Evolutionary conservation across 2,329 filamentous ascomycete genomes (phyloP).

Genomic region (Fusarium sp.): DNA sequence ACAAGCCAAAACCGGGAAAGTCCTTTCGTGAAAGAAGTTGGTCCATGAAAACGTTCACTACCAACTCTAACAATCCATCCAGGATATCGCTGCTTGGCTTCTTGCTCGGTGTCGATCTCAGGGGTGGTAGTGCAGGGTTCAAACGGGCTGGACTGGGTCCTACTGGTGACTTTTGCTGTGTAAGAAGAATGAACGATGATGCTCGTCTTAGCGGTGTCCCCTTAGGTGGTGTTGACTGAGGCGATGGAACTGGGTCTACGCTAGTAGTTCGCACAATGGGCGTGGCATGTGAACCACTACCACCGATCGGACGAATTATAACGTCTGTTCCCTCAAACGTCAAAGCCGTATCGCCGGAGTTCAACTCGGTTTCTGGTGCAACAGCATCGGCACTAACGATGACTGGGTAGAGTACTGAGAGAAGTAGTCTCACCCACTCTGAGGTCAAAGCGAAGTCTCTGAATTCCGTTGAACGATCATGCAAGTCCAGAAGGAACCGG

Average conservation of each 20-base stretch:
- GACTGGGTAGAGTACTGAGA: constrained; percentile 86
- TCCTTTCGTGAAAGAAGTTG: constrained; percentile 90
- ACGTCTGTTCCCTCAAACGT: constrained; percentile 90
- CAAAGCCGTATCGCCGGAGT: constrained; percentile 82
- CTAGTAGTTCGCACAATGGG: constrained; percentile 81
- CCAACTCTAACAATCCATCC: constrained; percentile 81
- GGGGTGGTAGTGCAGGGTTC: constrained; percentile 55
- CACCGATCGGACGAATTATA: constrained; percentile 78
- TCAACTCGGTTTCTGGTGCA: constrained; percentile 86
- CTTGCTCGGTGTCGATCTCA: constrained; percentile 63
- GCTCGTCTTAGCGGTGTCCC: constrained; percentile 79
- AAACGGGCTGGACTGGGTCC: constrained; percentile 72
- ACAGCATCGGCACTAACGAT: constrained; percentile 89
- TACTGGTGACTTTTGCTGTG: constrained; percentile 73
- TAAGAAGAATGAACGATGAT: constrained; percentile 92
- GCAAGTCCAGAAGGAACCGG: constrained; percentile 82
- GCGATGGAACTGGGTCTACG: constrained; percentile 64
- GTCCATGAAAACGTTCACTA: constrained; percentile 85
- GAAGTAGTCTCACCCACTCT: constrained; percentile 83
- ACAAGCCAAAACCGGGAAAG: constrained; percentile 88
- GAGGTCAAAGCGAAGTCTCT: constrained; percentile 85
- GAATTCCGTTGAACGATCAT: constrained; percentile 81
- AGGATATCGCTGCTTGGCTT: constrained; percentile 77
- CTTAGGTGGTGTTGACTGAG: constrained; percentile 60
- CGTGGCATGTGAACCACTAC: constrained; percentile 67